Conservation (phyloP, 73 alveolate genomes). For the Symbiodinium natans region DNA sequence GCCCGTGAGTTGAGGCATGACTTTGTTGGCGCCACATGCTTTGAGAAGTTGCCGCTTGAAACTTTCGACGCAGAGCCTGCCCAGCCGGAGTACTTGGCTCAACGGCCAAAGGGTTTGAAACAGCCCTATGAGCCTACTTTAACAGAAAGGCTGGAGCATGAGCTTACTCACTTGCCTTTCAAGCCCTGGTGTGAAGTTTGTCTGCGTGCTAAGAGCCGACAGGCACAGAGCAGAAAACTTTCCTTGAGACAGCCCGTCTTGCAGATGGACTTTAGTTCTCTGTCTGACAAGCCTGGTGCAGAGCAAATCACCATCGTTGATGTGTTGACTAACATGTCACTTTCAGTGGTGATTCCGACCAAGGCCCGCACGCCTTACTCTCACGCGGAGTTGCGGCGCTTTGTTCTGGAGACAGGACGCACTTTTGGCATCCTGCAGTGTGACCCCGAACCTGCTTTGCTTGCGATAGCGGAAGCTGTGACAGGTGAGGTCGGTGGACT, state of each 20-base stretch:
- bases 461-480: not conserved
- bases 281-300: not conserved
- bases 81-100: not conserved
- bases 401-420: too few species aligned
- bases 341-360: not conserved
- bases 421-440: too few species aligned
- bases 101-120: not conserved
- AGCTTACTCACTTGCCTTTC: not conserved
- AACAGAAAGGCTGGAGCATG: not conserved
- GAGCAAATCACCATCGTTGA: not conserved
- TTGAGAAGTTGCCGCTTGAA: not conserved
- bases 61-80: not conserved
- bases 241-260: too few species aligned
- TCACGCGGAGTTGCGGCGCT: too few species aligned
- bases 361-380: too few species aligned
- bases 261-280: not conserved
- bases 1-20: not conserved
- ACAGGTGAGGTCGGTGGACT: not conserved
- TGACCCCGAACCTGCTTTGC: too few species aligned
- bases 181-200: not conserved
- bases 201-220: not conserved
- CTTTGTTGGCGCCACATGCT: not conserved
- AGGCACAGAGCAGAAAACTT: not conserved
- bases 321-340: not conserved
- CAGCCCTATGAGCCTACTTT: not conserved